Evolutionary conservation across 225 moss, liverwort and hornwort species (phyloP).

Genomic region (Thuidium tamariscinum): DNA sequence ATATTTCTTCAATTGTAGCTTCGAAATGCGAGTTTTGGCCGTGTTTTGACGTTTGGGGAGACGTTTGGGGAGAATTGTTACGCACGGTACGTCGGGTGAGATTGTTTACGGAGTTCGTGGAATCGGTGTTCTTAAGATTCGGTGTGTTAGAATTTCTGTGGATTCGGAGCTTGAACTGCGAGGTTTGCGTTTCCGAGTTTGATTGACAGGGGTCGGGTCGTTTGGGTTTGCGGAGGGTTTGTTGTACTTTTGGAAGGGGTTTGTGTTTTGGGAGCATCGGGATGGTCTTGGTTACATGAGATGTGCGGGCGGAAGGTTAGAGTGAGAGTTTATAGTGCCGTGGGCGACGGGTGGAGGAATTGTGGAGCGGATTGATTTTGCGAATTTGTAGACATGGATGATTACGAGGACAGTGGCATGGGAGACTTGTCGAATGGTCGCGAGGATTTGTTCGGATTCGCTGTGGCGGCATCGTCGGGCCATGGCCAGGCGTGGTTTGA

Average conservation of each 20-base stretch:
- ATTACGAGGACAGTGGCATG: slow-evolving; percentile 19
- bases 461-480: slow-evolving; percentile 8
- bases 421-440: slow-evolving; percentile 26
- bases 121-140: background rate
- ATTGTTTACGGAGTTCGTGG: background rate
- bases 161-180: background rate
- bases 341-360: background rate
- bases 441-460: slow-evolving; percentile 31
- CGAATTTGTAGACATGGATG: slow-evolving; percentile 6
- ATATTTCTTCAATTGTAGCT: background rate
- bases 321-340: background rate
- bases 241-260: background rate
- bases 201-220: background rate
- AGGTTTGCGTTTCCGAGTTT: background rate
- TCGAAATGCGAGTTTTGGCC: background rate
- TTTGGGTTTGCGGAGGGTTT: background rate
- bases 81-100: background rate
- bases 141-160: background rate
- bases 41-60: background rate
- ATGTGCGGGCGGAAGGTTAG: background rate
- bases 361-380: background rate
- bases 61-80: background rate
- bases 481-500: slow-evolving; percentile 44
- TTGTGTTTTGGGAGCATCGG: background rate
- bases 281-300: background rate